Evolutionary conservation across 768 basidiomycete species (phyloP), one percentile per base, ranked within the genome.

Genomic region (Pluteus cervinus): DNA sequence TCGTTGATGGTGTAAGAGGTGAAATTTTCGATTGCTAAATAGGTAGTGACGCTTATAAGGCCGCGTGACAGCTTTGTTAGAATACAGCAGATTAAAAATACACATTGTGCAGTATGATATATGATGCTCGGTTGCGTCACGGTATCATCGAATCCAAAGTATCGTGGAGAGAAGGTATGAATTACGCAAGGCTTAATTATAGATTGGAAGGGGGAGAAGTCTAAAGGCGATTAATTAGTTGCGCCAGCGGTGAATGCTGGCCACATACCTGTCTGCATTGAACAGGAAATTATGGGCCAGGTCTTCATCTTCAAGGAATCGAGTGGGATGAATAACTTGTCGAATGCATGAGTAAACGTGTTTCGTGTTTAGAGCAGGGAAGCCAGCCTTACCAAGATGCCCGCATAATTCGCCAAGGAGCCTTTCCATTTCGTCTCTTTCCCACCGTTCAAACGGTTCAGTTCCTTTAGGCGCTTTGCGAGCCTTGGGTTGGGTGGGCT

Each of bases 301-400:
- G 53, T 94, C 90, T 60, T 97, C 93, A n/a, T 78, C 86, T 58
- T 97, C 93, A 43, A 98, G 53, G 65, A 97, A 97, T 8, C 80
- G 77, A 11, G 70, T 86, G 2, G 93, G 81, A 61, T 86, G 86
- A 8, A 88, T 38, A 25, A 97, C 93, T 94, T 47, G 3, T 11
- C 3, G 21, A n/a, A 31, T 17, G 29, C 24, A 41, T 7, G 45
- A 24, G 39, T 35, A 46, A 43, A 6, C 18, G 33, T 34, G 4
- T 23, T 26, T 18, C 24, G 17, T 2, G 9, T 21, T 16, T 17
- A 11, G 12, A 14, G 12, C 29, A 22, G 21, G 14, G 16, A 33
- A 33, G 33, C 5, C 3, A 35, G 15, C 47, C 76, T 49, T 52
- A 91, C 93, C 92, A 20, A 99, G 65, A 56, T 93, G 89, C 0